These are phyloP conservation scores for Chlamydomonas urium DNA, from an alignment of 139 green algal species.

Conservation along the genomic window DNA sequence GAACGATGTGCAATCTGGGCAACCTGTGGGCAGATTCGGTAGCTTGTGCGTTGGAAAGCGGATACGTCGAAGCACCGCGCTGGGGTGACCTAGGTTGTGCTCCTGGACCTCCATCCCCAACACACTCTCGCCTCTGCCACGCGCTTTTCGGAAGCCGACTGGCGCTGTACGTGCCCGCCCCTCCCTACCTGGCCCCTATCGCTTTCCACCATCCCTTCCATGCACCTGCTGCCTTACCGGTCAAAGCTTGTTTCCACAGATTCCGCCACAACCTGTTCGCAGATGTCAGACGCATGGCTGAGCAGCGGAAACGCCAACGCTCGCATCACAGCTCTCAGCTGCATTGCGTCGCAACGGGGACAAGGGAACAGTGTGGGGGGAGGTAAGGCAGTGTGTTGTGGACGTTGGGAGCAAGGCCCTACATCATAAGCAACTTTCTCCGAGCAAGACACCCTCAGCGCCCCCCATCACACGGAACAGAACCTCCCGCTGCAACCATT, in stretches of 20 bases:
- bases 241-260: slow-evolving; percentile 9
- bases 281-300: neutral
- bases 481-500: too few relatives aligned
- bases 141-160: neutral
- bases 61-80: neutral
- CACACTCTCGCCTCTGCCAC: neutral
- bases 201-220: neutral
- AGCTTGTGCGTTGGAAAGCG: too few relatives aligned
- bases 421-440: too few relatives aligned
- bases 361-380: neutral
- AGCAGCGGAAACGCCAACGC: neutral
- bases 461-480: too few relatives aligned
- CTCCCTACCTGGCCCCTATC: too few relatives aligned
- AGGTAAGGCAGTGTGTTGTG: too few relatives aligned
- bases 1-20: too few relatives aligned
- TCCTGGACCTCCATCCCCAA: neutral
- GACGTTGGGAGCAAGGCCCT: too few relatives aligned
- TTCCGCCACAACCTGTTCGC: neutral
- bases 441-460: too few relatives aligned
- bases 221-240: neutral
- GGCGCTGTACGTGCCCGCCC: neutral
- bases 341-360: too few relatives aligned
- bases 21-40: too few relatives aligned
- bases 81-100: neutral
- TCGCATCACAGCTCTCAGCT: neutral